phyloP scores from a whole-genome alignment of 75 land plant species.

The Cupressus sempervirens region DNA sequence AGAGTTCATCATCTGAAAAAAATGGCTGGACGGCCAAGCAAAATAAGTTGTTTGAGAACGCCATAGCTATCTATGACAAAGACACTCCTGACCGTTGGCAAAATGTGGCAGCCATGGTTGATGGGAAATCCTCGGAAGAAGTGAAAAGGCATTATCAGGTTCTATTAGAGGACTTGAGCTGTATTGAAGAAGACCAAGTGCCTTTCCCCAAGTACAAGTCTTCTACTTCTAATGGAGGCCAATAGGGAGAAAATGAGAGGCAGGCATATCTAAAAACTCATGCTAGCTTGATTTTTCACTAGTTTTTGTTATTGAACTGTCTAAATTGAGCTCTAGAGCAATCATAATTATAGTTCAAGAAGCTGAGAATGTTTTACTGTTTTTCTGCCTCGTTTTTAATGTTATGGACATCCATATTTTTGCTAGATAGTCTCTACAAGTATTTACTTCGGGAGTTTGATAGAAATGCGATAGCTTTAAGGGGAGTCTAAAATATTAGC shows the following conservation, averaged over 20 bases:
- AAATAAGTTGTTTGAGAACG: constrained; percentile 68
- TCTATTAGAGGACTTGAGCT: constrained; percentile 42
- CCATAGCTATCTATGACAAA: constrained; percentile 25
- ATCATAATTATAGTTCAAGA: too few relatives aligned
- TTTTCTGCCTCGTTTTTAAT: too few relatives aligned
- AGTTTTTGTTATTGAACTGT: too few relatives aligned
- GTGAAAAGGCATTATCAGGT: constrained; percentile 39
- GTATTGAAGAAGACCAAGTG: constrained; percentile 58
- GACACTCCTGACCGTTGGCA: constrained; percentile 67
- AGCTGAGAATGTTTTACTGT: too few relatives aligned
- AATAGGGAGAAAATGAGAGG: neutral
- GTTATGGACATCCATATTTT: too few relatives aligned
- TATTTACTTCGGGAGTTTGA: too few relatives aligned
- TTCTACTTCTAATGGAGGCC: neutral
- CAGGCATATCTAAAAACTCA: neutral
- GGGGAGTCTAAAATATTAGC: too few relatives aligned
- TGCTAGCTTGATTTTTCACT: neutral
- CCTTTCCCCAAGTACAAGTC: constrained; percentile 49
- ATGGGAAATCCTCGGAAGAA: constrained; percentile 63
- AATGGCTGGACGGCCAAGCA: constrained; percentile 54
- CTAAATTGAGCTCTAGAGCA: too few relatives aligned
- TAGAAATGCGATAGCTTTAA: too few relatives aligned
- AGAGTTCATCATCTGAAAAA: neutral
- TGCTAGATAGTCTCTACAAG: too few relatives aligned
- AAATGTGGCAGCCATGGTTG: constrained; percentile 61